Conservation (phyloP, 768 basidiomycete genomes). For the Lactarius sanguifluus region DNA sequence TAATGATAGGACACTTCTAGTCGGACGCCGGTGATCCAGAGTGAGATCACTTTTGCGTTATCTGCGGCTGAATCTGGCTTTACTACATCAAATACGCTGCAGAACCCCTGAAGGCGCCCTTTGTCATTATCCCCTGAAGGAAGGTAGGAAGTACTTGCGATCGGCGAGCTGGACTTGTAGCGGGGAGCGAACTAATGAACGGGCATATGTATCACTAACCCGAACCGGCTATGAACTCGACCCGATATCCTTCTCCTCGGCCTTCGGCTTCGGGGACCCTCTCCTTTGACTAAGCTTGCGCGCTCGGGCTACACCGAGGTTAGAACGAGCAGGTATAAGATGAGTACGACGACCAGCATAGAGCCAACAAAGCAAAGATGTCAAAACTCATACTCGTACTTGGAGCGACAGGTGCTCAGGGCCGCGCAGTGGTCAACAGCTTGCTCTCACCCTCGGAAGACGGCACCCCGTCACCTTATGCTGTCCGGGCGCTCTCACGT, state of each 20-base stretch:
- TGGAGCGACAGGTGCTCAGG: slow-evolving; percentile 47
- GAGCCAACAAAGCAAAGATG: slow-evolving; percentile 2
- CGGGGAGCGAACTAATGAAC: neutral
- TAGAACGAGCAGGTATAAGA: slow-evolving; percentile 6
- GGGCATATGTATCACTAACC: neutral
- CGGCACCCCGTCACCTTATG: slow-evolving; percentile 42
- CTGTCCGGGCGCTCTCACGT: slow-evolving; percentile 43
- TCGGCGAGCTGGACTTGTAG: neutral
- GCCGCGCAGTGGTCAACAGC: slow-evolving; percentile 39
- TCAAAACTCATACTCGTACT: slow-evolving; percentile 44
- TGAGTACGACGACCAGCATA: neutral
- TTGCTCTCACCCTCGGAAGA: slow-evolving; percentile 37
- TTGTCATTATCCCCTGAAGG: too few relatives aligned
- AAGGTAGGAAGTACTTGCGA: neutral
- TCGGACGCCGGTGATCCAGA: neutral
- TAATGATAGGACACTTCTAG: neutral
- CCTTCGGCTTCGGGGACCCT: neutral
- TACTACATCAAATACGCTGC: too few relatives aligned
- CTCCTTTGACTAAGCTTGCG: neutral
- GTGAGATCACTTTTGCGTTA: too few relatives aligned
- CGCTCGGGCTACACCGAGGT: slow-evolving; percentile 10
- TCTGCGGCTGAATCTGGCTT: too few relatives aligned
- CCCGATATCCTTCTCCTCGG: neutral
- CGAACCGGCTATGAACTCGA: too few relatives aligned
- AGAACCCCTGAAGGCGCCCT: too few relatives aligned